Conservation (phyloP, 148 eudicot genomes). For the Persicaria tinctoria region DNA sequence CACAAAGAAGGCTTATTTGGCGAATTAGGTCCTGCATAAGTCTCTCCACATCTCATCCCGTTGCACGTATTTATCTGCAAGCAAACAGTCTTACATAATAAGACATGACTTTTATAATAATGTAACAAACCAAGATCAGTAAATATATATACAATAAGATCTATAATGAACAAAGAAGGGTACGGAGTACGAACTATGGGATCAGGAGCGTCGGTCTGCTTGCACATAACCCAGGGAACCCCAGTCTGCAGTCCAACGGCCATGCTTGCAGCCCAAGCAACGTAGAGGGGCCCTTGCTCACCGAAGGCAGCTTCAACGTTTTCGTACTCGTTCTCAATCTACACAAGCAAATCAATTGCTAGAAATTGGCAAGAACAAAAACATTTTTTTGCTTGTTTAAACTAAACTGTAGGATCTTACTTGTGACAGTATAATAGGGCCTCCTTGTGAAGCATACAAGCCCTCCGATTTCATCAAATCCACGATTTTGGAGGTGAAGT, state of each 20-base stretch:
- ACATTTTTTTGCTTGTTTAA: neutral
- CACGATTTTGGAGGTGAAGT: constrained; percentile 38
- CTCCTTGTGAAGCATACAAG: constrained; percentile 56
- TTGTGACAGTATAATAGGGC: constrained; percentile 54
- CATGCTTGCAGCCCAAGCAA: constrained; percentile 46
- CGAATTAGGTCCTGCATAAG: constrained; percentile 77
- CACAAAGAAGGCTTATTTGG: constrained; percentile 82
- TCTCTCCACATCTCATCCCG: constrained; percentile 77
- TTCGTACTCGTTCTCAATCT: constrained; percentile 61
- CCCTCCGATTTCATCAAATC: constrained; percentile 41
- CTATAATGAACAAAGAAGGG: neutral
- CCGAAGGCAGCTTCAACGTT: constrained; percentile 37
- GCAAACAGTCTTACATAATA: neutral
- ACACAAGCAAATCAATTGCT: constrained; percentile 1
- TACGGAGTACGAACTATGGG: constrained; percentile 43
- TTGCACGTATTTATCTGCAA: constrained; percentile 92
- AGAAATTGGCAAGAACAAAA: neutral
- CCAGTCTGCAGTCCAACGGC: constrained; percentile 43
- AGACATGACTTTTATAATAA: neutral
- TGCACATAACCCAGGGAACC: constrained; percentile 62
- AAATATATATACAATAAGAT: neutral
- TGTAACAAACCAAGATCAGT: neutral
- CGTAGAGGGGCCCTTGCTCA: constrained; percentile 33
- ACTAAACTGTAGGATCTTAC: constrained; percentile 16
- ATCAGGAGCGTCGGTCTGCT: constrained; percentile 54